Base-by-base conservation (phyloP, 208 protist species). In the Leishmania martiniquensis region DNA sequence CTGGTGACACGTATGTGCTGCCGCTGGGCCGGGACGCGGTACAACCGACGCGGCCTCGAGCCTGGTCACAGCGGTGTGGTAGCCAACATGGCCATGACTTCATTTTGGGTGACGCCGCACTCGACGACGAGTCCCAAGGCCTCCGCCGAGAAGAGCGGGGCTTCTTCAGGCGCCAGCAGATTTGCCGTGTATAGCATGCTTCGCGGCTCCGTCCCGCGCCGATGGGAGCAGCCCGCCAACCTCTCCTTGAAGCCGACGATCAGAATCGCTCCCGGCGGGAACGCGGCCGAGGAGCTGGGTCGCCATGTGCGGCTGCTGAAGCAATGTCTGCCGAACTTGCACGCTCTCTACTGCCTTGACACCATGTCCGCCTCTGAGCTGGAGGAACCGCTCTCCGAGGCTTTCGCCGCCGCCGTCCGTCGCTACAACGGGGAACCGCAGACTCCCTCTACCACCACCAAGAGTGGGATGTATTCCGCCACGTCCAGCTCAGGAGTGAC, bases 1-100 rank as follows among this genome's bases (percentile, higher is more conserved):
- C 80, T 97, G 32, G 52, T 96, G 6, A 96, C 86, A 6, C 89
- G 91, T 15, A 77, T 94, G 45, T 90, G 89, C 72, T 93, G 89
- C 42, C 87, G 89, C 45, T 95, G 90, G 87, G 77, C 90, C 15
- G 93, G 93, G 10, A 97, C 93, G 15, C 90, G 93, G 13, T 97
- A 95, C 85, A 95, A 97, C 84, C 89, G 93, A 13, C 88, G 93
- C 34, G 93, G 93, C 44, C 82, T 96, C 17, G 93, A 95, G 85
- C 85, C 82, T 0, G 75, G 78, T 2, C 81, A 83, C 54, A 89
- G 75, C 77, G 93, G 93, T n/a, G 88, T 94, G 22, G 77, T 84
- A 57, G 93, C 93, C 42, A 97, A 94, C 84, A 89, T 95, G 80
- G 87, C 88, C 9, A 79, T 94, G 52, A 87, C 89, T 12, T 89